Percentiles rank a stretch among this genome's conserved stretches.
phyloP scores from a whole-genome alignment of 768 basidiomycete species.

The Lentinula sp. region DNA sequence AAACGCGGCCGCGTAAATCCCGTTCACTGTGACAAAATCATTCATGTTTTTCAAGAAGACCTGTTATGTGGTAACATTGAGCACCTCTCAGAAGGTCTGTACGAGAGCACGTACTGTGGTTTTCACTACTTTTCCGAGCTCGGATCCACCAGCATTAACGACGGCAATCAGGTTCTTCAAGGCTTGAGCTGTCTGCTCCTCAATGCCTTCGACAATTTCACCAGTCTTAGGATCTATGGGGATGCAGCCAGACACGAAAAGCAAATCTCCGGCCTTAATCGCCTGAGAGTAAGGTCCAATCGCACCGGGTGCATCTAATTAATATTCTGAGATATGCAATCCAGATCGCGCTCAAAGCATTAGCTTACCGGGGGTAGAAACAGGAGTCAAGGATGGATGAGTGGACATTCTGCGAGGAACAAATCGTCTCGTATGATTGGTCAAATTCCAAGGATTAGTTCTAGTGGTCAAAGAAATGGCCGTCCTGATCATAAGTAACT shows the following conservation, averaged over 20 bases:
- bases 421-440: too few species aligned
- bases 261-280: constrained; percentile 73
- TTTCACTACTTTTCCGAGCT: constrained; percentile 80
- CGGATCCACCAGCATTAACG: constrained; percentile 76
- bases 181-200: constrained; percentile 77
- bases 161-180: constrained; percentile 83
- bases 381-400: constrained; percentile 30
- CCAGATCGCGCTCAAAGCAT: background rate
- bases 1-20: constrained; percentile 78
- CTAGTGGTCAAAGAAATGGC: too few species aligned
- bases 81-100: background rate
- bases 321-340: background rate
- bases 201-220: constrained; percentile 68
- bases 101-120: constrained; percentile 59
- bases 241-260: constrained; percentile 89
- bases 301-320: constrained; percentile 66
- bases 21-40: constrained; percentile 82
- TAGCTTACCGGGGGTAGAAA: constrained; percentile 34
- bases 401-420: constrained; percentile 18
- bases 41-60: constrained; percentile 92
- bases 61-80: constrained; percentile 27
- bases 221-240: constrained; percentile 71
- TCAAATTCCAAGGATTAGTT: background rate
- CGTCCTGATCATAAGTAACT: too few species aligned
- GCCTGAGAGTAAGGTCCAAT: constrained; percentile 89